These are phyloP conservation scores for Diaporthe australafricana DNA, from an alignment of 2,329 filamentous ascomycete species.

Conservation along the genomic window DNA sequence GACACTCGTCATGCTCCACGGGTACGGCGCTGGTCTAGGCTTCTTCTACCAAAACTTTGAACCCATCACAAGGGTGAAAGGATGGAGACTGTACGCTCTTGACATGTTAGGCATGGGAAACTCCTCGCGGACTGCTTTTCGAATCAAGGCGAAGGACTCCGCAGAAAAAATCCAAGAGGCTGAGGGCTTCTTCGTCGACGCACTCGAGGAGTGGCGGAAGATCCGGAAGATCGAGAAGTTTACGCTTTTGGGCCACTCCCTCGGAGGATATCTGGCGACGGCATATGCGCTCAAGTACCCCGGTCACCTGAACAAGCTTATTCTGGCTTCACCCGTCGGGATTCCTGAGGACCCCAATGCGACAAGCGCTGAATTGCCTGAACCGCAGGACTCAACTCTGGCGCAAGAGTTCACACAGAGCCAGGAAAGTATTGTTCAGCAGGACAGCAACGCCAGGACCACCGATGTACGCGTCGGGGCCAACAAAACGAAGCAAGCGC, in stretches of 20 bases:
- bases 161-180: constrained; percentile 87
- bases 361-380: constrained; percentile 82
- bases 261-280: constrained; percentile 92
- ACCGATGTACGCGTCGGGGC: constrained; percentile 55
- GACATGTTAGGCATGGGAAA: constrained; percentile 96
- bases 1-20: constrained; percentile 94
- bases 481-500: constrained; percentile 47
- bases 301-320: constrained; percentile 93
- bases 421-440: constrained; percentile 63
- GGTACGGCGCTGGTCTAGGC: constrained; percentile 93
- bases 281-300: constrained; percentile 98
- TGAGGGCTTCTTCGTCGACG: constrained; percentile 95
- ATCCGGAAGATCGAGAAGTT: constrained; percentile 91
- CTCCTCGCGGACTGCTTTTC: constrained; percentile 85
- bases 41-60: constrained; percentile 99
- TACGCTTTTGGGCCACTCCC: constrained; percentile 90
- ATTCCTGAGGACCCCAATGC: constrained; percentile 96
- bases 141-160: constrained; percentile 84
- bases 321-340: constrained; percentile 92
- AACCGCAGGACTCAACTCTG: constrained; percentile 78
- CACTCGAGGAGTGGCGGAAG: constrained; percentile 94
- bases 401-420: constrained; percentile 84
- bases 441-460: constrained; percentile 43
- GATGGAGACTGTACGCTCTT: constrained; percentile 93
- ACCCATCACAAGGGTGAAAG: constrained; percentile 78